Base-by-base conservation (phyloP, 345 rosid genomes). In the Euphorbia peplus region DNA sequence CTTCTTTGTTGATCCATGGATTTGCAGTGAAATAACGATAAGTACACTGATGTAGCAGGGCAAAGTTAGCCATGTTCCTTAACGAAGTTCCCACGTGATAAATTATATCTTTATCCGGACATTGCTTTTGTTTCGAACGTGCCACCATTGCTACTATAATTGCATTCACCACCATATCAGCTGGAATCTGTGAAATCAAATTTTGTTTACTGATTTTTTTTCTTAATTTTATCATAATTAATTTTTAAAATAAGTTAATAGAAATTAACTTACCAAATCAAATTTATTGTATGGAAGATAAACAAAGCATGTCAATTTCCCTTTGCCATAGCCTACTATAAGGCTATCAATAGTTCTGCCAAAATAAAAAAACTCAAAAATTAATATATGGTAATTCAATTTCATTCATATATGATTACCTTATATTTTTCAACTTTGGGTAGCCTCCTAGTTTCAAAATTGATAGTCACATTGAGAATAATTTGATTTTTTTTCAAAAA, bases 141-240 rank as follows among this genome's bases (percentile, higher is more conserved):
- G 63, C 62, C 48, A n/a, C 73, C 63, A 74, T 67, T 1, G 72
- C 72, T 42, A 62, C 59, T 8, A 74, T n/a, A 0, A 61, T 74
- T 3, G 58, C 67, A 44, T 74, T 74, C 39, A 67, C 77, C 48
- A 74, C 77, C 77, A 74, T 74, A 7, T 74, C 72, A 0, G 72
- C 77, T 19, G 77, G 77, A 28, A 74, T 68, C 77, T 74, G 67
- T 35, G 50, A 32, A 6, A 32, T 32, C 37, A 32, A 32, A 32
- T 32, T 32, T 32, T 32, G 4, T 32, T 32, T n/a, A n/a, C n/a
- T n/a, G n/a, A n/a, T n/a, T n/a, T n/a, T n/a, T n/a, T n/a, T n/a
- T n/a, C n/a, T n/a, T n/a, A n/a, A n/a, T n/a, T n/a, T n/a, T n/a
- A n/a, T n/a, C n/a, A n/a, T n/a, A n/a, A n/a, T n/a, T n/a, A n/a